These are phyloP conservation scores for Camelina hispida DNA, from an alignment of 345 rosid genomes.

Conservation along the genomic window DNA sequence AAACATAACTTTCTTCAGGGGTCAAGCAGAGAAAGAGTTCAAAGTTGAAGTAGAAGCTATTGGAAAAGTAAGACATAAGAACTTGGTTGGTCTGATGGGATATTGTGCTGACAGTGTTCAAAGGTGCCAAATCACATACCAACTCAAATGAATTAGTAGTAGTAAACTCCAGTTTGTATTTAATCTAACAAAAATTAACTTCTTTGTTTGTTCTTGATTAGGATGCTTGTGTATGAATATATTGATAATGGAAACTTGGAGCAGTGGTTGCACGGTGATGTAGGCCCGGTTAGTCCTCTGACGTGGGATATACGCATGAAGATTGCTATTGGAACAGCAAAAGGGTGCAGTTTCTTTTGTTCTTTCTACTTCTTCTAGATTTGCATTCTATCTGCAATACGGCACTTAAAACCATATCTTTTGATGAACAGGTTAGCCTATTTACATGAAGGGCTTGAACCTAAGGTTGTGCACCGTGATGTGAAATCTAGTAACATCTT, in stretches of 20 bases:
- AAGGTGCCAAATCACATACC: slow-evolving; percentile 54
- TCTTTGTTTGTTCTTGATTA: slow-evolving; percentile 35
- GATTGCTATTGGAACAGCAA: slow-evolving; percentile 90
- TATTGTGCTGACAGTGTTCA: slow-evolving; percentile 85
- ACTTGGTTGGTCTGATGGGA: slow-evolving; percentile 90
- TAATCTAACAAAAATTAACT: neutral
- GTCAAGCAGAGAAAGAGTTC: slow-evolving; percentile 98
- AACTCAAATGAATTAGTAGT: neutral
- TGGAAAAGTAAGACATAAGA: slow-evolving; percentile 95
- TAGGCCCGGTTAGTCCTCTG: slow-evolving; percentile 83
- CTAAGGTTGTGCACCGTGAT: slow-evolving; percentile 95
- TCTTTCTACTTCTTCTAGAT: neutral
- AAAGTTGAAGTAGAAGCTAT: slow-evolving; percentile 95
- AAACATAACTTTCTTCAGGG: slow-evolving; percentile 50
- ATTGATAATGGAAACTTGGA: slow-evolving; percentile 93
- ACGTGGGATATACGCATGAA: slow-evolving; percentile 94
- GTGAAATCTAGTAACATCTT: slow-evolving; percentile 94
- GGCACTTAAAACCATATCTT: slow-evolving; percentile 6
- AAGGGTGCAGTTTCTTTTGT: slow-evolving; percentile 57
- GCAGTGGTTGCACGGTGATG: slow-evolving; percentile 97
- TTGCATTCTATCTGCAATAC: neutral
- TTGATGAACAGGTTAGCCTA: slow-evolving; percentile 72
- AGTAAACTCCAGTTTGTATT: neutral
- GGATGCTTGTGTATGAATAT: slow-evolving; percentile 96
- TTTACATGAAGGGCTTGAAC: slow-evolving; percentile 95